phyloP scores from a whole-genome alignment of 2,329 filamentous ascomycete species.

The Sclerotinia spermophila region DNA sequence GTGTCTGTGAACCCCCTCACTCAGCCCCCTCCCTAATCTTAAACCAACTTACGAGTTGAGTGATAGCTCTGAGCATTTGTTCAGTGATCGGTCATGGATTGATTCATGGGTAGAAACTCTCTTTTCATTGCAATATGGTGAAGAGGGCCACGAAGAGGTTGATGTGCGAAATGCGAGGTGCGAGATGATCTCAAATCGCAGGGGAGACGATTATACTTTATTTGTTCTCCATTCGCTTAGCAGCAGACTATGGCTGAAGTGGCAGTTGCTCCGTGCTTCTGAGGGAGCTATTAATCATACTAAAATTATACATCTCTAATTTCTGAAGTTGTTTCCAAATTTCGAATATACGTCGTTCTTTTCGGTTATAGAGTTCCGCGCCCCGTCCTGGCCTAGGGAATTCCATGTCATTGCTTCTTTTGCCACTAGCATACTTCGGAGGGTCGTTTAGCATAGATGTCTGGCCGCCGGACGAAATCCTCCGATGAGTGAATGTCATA shows the following conservation, averaged over 20 bases:
- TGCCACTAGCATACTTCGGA: neutral
- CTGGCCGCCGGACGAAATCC: neutral
- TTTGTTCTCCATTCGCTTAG: slow-evolving; percentile 14
- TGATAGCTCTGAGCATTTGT: slow-evolving; percentile 6
- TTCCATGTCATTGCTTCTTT: neutral
- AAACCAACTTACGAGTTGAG: slow-evolving; percentile 6
- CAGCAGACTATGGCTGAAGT: slow-evolving; percentile 11
- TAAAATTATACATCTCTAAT: slow-evolving; percentile 10
- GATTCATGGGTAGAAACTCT: slow-evolving; percentile 8
- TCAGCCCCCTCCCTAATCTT: slow-evolving; percentile 12
- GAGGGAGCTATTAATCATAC: neutral
- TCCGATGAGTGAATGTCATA: neutral
- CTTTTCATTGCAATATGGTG: neutral
- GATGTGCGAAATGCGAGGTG: neutral
- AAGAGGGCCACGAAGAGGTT: neutral
- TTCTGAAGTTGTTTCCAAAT: neutral
- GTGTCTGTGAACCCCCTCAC: neutral
- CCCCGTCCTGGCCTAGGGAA: neutral
- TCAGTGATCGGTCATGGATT: neutral
- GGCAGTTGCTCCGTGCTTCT: slow-evolving; percentile 12
- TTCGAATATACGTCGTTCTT: neutral
- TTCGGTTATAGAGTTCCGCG: neutral
- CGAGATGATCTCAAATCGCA: slow-evolving; percentile 10
- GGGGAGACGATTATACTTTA: slow-evolving; percentile 11
- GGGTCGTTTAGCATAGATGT: neutral